Percentiles rank a stretch among this genome's conserved stretches.
Evolutionary conservation across 129 eudicot genomes (phyloP).

Genomic region (Lonicera japonica): DNA sequence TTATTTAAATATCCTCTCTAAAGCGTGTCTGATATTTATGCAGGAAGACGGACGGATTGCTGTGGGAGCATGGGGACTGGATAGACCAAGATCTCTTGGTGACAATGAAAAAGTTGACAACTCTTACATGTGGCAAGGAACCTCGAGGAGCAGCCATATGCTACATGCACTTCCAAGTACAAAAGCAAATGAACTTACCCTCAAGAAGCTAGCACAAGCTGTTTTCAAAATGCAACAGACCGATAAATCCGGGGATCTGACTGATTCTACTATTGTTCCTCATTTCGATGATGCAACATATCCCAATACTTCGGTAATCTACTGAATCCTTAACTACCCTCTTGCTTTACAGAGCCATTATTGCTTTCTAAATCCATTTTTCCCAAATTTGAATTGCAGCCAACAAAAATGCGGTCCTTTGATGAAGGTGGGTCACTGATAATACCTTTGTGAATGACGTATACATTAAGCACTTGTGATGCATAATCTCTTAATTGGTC

Average conservation of each 20-base stretch:
- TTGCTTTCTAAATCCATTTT: constrained; percentile 5
- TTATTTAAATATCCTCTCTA: neutral
- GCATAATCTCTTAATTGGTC: too few species aligned
- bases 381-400: constrained; percentile 28
- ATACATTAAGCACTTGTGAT: neutral
- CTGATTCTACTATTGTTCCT: neutral
- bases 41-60: constrained; percentile 26
- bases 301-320: constrained; percentile 31
- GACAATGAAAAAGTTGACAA: constrained; percentile 15
- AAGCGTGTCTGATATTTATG: neutral
- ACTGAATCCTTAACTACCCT: neutral
- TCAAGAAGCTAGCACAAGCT: constrained; percentile 38
- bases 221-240: constrained; percentile 31
- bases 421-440: constrained; percentile 16
- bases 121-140: constrained; percentile 19
- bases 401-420: constrained; percentile 13
- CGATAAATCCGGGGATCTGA: constrained; percentile 19
- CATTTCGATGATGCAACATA: constrained; percentile 21
- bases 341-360: neutral
- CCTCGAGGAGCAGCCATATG: constrained; percentile 2
- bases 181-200: constrained; percentile 39
- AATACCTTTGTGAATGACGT: neutral
- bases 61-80: constrained; percentile 17
- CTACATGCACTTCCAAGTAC: constrained; percentile 30
- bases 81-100: constrained; percentile 15